A percentile compares a stretch with the other conserved stretches of the same genome.
These are phyloP conservation scores for Pyrenochaeta sp. DNA, from an alignment of 2,329 filamentous ascomycete genomes.

Conservation along the genomic window DNA sequence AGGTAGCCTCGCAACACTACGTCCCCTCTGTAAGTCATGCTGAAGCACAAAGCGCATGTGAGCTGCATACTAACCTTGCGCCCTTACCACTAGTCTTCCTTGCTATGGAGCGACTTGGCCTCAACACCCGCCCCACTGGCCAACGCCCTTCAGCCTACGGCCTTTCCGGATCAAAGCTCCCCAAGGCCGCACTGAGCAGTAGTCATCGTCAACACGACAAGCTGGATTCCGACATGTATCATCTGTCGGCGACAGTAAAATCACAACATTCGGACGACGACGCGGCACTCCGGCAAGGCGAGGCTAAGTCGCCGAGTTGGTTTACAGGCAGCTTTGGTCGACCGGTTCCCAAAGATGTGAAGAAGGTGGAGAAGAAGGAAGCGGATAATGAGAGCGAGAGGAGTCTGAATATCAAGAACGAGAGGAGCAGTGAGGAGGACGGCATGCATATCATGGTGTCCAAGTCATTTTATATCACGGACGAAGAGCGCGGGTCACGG, in stretches of 20 bases:
- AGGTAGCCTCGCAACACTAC: conserved; percentile 46
- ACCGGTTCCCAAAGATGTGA: conserved; percentile 14
- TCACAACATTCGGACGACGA: conserved; percentile 26
- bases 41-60: neutral
- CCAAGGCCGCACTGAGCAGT: conserved; percentile 13
- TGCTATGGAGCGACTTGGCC: conserved; percentile 33
- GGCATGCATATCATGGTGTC: conserved; percentile 42
- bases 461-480: conserved; percentile 41
- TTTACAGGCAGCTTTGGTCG: conserved; percentile 11
- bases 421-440: conserved; percentile 29
- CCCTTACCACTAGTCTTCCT: conserved; percentile 5
- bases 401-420: conserved; percentile 30
- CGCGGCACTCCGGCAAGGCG: conserved; percentile 3
- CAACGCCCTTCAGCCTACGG: conserved; percentile 34
- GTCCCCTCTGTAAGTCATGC: conserved; percentile 38
- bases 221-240: conserved; percentile 32
- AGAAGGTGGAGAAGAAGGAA: conserved; percentile 16
- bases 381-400: conserved; percentile 34
- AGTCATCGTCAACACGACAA: conserved; percentile 24
- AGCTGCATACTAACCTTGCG: neutral
- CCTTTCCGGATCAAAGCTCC: conserved; percentile 20
- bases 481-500: conserved; percentile 32
- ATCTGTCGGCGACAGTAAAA: conserved; percentile 26
- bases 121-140: conserved; percentile 30
- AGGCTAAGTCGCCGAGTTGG: conserved; percentile 24